These are phyloP conservation scores for Hemisphaericaspora nanyangensis DNA, from an alignment of 805 yeast species.

Conservation along the genomic window DNA sequence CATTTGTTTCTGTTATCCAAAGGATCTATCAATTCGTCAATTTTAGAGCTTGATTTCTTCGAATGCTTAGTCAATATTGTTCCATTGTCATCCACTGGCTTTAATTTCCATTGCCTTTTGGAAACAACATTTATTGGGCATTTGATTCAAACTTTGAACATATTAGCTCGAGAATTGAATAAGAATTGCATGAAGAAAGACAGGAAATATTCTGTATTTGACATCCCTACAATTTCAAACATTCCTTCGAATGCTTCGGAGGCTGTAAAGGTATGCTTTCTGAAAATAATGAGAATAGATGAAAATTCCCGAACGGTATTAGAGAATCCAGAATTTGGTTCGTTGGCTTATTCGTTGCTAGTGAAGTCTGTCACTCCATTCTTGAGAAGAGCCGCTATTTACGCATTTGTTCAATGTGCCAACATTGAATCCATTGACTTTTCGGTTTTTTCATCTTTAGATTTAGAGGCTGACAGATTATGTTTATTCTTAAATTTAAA, in stretches of 20 bases:
- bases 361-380: constrained; percentile 60
- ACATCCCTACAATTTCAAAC: constrained; percentile 32
- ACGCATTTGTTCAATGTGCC: constrained; percentile 51
- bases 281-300: constrained; percentile 12
- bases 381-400: constrained; percentile 58
- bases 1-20: constrained; percentile 30
- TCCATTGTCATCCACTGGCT: constrained; percentile 45
- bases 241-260: constrained; percentile 18
- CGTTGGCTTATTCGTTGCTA: constrained; percentile 49
- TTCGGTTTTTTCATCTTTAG: constrained; percentile 11
- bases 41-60: constrained; percentile 48
- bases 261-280: constrained; percentile 20
- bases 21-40: constrained; percentile 27
- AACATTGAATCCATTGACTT: constrained; percentile 30
- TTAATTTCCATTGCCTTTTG: constrained; percentile 45
- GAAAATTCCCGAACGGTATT: constrained; percentile 5
- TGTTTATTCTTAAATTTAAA: constrained; percentile 45
- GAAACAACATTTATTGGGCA: constrained; percentile 49
- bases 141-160: constrained; percentile 43
- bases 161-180: constrained; percentile 23
- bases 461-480: constrained; percentile 52
- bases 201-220: constrained; percentile 24
- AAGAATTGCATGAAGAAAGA: constrained; percentile 19
- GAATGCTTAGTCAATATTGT: constrained; percentile 47
- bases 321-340: constrained; percentile 26